Evolutionary conservation across 2,329 filamentous ascomycete species (phyloP).

Genomic region (Penicillium sp.): DNA sequence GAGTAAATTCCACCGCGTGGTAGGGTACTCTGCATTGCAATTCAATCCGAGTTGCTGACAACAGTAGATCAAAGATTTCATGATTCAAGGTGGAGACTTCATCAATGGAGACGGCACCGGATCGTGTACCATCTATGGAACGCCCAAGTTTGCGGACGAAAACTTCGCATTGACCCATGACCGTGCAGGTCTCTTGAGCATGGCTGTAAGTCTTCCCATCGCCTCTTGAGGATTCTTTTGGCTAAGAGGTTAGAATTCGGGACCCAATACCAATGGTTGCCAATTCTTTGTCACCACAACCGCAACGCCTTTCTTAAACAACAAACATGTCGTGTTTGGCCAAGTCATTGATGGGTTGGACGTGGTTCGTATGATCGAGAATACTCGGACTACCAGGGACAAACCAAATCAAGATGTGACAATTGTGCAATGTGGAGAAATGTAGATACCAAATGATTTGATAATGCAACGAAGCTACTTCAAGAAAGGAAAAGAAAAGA

Average conservation of each 20-base stretch:
- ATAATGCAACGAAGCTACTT: background rate
- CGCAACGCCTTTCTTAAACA: conserved; percentile 81
- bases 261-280: conserved; percentile 87
- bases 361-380: conserved; percentile 88
- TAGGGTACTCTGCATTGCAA: conserved; percentile 46
- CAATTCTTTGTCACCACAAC: conserved; percentile 98
- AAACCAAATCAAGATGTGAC: conserved; percentile 81
- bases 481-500: background rate
- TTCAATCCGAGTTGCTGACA: background rate
- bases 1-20: conserved; percentile 89
- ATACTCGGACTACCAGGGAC: conserved; percentile 81
- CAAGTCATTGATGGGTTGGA: conserved; percentile 88
- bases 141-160: conserved; percentile 82
- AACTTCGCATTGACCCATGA: conserved; percentile 83
- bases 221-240: background rate
- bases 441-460: conserved; percentile 54
- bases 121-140: conserved; percentile 83
- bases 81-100: conserved; percentile 97
- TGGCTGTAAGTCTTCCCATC: conserved; percentile 68
- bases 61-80: conserved; percentile 83
- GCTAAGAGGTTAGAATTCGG: conserved; percentile 68
- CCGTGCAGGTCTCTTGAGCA: conserved; percentile 76
- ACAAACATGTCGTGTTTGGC: conserved; percentile 95
- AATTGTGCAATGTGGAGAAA: conserved; percentile 87
- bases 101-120: conserved; percentile 90